A percentile compares a stretch with the other conserved stretches of the same genome.
phyloP scores from a whole-genome alignment of 768 basidiomycete genomes.

The Suillus alpinus region DNA sequence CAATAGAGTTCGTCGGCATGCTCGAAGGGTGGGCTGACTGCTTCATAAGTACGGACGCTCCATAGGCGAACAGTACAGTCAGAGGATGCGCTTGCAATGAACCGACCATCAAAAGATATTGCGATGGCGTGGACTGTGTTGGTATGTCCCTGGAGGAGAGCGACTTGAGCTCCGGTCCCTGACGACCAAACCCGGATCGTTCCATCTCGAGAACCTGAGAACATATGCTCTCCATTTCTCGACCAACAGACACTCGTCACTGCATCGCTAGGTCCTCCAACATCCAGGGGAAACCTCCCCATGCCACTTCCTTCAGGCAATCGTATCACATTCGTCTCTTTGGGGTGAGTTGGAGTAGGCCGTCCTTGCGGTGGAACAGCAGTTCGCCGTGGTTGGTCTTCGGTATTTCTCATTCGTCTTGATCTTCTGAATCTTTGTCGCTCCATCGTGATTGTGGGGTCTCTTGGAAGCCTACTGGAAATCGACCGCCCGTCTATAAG shows the following conservation, averaged over 20 bases:
- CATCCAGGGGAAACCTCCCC: constrained; percentile 91
- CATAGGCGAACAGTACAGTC: constrained; percentile 31
- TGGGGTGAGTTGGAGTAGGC: constrained; percentile 2
- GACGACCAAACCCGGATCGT: constrained; percentile 31
- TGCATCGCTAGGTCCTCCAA: background rate
- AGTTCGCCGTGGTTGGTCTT: background rate
- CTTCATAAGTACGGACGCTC: constrained; percentile 19
- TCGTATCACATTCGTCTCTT: constrained; percentile 27
- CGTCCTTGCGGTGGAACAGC: background rate
- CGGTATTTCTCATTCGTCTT: constrained; percentile 1
- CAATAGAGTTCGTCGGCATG: constrained; percentile 28
- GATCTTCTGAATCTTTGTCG: background rate
- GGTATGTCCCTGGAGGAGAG: constrained; percentile 19
- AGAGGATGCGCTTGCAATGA: constrained; percentile 30
- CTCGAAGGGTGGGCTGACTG: constrained; percentile 19
- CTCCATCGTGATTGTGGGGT: constrained; percentile 2
- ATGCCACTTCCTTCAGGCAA: constrained; percentile 95
- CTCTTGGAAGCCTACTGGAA: background rate
- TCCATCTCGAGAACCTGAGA: constrained; percentile 30
- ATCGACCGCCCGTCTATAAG: background rate
- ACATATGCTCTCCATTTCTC: constrained; percentile 17
- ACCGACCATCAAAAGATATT: constrained; percentile 27
- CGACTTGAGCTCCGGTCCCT: constrained; percentile 12
- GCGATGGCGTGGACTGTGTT: constrained; percentile 26
- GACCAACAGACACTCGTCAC: constrained; percentile 4